Evolutionary conservation across 2,329 filamentous ascomycete genomes (phyloP).

Genomic region (Monilinia laxa): DNA sequence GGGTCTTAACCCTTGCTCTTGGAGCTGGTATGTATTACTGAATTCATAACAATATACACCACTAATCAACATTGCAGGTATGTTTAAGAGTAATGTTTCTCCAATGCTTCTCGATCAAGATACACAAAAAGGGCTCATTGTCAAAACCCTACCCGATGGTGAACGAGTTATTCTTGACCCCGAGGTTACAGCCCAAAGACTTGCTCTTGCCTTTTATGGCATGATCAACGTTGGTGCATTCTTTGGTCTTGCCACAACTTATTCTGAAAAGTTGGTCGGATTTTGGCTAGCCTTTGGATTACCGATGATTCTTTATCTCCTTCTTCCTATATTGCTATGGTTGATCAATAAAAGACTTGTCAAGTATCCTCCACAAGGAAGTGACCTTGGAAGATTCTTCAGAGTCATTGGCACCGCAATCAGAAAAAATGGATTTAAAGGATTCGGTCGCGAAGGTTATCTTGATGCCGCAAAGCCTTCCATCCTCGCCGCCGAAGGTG

Average conservation of each 20-base stretch:
- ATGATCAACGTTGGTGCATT: slow-evolving; percentile 66
- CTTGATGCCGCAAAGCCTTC: slow-evolving; percentile 71
- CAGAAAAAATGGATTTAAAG: slow-evolving; percentile 60
- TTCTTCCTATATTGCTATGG: slow-evolving; percentile 54
- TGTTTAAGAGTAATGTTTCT: slow-evolving; percentile 70
- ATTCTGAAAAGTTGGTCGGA: slow-evolving; percentile 49
- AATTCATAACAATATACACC: slow-evolving; percentile 45
- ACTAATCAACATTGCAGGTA: slow-evolving; percentile 50
- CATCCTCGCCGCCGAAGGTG: slow-evolving; percentile 56
- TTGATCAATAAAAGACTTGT: slow-evolving; percentile 41
- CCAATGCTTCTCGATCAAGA: slow-evolving; percentile 62
- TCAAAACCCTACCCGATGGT: slow-evolving; percentile 51
- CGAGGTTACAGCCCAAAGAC: slow-evolving; percentile 54
- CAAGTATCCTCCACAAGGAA: slow-evolving; percentile 48
- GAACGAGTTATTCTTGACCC: slow-evolving; percentile 62
- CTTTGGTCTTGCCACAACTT: slow-evolving; percentile 47
- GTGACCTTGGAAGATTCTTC: slow-evolving; percentile 48
- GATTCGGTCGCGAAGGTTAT: slow-evolving; percentile 49
- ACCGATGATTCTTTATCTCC: slow-evolving; percentile 59
- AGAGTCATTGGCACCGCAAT: slow-evolving; percentile 45
- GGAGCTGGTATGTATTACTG: slow-evolving; percentile 41
- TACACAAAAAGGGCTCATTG: slow-evolving; percentile 44
- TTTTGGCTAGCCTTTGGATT: slow-evolving; percentile 49
- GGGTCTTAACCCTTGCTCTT: slow-evolving; percentile 34
- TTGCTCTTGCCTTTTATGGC: slow-evolving; percentile 57